Base-by-base conservation (phyloP, 1,284 basidiomycete genomes). In the Apiotrichum gamsii region DNA sequence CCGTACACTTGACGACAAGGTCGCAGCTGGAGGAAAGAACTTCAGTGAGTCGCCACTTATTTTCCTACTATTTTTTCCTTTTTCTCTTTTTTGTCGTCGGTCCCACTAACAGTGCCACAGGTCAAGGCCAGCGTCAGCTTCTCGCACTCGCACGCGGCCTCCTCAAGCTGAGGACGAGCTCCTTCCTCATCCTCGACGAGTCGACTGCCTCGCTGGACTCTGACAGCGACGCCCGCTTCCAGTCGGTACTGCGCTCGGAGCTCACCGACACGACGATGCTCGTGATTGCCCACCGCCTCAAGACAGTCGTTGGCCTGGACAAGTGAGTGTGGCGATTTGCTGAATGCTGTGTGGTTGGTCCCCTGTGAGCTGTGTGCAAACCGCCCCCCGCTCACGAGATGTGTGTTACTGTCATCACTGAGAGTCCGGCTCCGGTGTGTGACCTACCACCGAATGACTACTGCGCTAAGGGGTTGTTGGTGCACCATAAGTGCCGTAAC, bases 111-210 rank as follows among this genome's bases (percentile, higher is more conserved):
- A 21, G 14, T 36, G 32, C 38, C 23, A 30, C 73, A 78, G 67
- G 76, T 75, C 59, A 76, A n/a, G 77, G 77, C 9, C 77, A 80
- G 58, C 65, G 77, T 19, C 78, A 80, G 60, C 72, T 80, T 1
- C 66, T 80, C 0, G 76, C 77, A 3, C 67, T 80, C 15, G 78
- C 78, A 1, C 68, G 78, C 15, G 78, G 77, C 4, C 62, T 80
- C 42, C 70, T 80, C 44, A 76, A 78, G 53, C 64, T 73, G 24
- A 62, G 63, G 23, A 57, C 69, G 20, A 76, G 74, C 15, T 72
- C 68, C 20, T 75, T 80, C 58, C 65, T 80, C 30, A 73, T 79
- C 49, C 69, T 79, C 56, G 78, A 80, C 58, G 78, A 80, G 57
- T 72, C 69, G 38, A 79, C 78, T 3, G 75, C 75, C 23, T 73